phyloP scores from a whole-genome alignment of 2,329 filamentous ascomycete species.

The Amesomyces nigricolor region DNA sequence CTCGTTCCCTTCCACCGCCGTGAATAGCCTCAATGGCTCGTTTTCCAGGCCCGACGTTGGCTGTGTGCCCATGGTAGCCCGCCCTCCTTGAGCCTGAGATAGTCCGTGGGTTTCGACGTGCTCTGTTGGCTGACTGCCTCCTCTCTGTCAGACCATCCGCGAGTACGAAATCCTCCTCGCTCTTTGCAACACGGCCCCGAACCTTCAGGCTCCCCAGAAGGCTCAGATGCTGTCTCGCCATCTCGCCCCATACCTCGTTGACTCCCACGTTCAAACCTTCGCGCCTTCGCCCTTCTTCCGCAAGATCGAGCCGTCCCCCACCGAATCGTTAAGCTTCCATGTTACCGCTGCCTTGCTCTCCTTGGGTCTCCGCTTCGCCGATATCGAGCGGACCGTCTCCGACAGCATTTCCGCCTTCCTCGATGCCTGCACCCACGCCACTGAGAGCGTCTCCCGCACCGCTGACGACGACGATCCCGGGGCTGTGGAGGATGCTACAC shows the following conservation, averaged over 20 bases:
- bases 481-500: constrained; percentile 60
- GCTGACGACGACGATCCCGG: constrained; percentile 52
- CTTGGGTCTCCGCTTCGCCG: constrained; percentile 66
- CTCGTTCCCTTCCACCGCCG: constrained; percentile 33
- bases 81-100: neutral
- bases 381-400: constrained; percentile 60
- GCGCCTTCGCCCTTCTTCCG: constrained; percentile 75
- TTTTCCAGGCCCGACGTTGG: constrained; percentile 37
- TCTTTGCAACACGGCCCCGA: constrained; percentile 81
- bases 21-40: constrained; percentile 40
- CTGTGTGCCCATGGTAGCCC: constrained; percentile 55
- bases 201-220: constrained; percentile 62
- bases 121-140: constrained; percentile 9
- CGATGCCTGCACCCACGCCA: constrained; percentile 59
- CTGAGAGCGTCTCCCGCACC: constrained; percentile 49
- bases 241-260: constrained; percentile 76
- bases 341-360: constrained; percentile 77
- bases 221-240: constrained; percentile 75
- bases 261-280: constrained; percentile 75
- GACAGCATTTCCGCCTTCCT: constrained; percentile 68
- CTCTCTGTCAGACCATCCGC: constrained; percentile 59
- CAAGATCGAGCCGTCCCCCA: constrained; percentile 78
- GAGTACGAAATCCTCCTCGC: constrained; percentile 91
- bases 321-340: constrained; percentile 74
- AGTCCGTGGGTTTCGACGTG: neutral